Conservation (phyloP, 805 yeast genomes). For the Candida ovalis region DNA sequence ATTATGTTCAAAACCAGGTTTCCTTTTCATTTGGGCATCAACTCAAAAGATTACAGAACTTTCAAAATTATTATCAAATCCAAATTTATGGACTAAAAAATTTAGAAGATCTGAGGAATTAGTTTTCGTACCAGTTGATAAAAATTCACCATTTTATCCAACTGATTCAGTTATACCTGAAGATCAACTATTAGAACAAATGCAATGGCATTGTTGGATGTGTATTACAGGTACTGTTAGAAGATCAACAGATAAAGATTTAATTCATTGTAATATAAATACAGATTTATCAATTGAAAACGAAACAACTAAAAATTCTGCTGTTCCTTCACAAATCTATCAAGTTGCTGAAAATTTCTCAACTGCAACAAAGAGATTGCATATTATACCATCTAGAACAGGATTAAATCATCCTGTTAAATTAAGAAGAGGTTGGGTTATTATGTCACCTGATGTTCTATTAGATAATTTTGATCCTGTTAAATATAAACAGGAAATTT, state of each 20-base stretch:
- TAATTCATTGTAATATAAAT: conserved; percentile 89
- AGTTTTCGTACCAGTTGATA: conserved; percentile 71
- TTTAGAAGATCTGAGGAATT: conserved; percentile 89
- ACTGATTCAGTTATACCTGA: conserved; percentile 41
- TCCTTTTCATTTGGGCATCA: conserved; percentile 84
- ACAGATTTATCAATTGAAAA: conserved; percentile 80
- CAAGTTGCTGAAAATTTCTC: conserved; percentile 86
- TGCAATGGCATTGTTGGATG: conserved; percentile 98
- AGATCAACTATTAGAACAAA: conserved; percentile 55
- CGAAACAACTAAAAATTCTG: conserved; percentile 34
- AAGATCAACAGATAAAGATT: conserved; percentile 74
- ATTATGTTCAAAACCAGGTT: conserved; percentile 81
- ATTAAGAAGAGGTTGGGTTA: conserved; percentile 86
- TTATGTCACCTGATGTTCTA: conserved; percentile 79
- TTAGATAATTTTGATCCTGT: conserved; percentile 61
- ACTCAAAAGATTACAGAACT: conserved; percentile 66
- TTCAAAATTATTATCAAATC: conserved; percentile 41
- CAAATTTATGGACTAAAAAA: conserved; percentile 45
- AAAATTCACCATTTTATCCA: conserved; percentile 64
- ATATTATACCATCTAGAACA: conserved; percentile 73
- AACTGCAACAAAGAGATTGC: conserved; percentile 75
- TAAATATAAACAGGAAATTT: conserved; percentile 42
- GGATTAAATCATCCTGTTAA: conserved; percentile 62
- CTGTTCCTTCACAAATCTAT: conserved; percentile 75
- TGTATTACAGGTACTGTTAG: conserved; percentile 93